Base-by-base conservation (phyloP, 768 basidiomycete species). In the Melanogaster broomeanus region DNA sequence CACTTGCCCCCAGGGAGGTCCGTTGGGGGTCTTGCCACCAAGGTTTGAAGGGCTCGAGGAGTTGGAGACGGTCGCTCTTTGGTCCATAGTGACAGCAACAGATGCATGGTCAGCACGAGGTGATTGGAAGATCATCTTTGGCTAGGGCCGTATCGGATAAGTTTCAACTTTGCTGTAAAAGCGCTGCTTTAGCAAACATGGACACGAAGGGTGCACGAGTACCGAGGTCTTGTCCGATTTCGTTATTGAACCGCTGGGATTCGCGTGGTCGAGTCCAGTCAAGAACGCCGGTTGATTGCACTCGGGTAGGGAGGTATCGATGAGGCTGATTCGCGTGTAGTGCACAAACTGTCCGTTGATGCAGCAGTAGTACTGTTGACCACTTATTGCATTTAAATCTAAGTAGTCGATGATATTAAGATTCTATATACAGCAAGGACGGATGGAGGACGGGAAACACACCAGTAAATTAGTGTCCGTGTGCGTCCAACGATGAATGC, bases 331-430 rank as follows among this genome's bases (percentile, higher is more conserved):
- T 69, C 67, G 63, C 62, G 65, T 71, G 67, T 65, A 67, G 51
- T 45, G 59, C 71, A 69, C 65, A 65, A 41, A 65, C 54, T 67
- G 67, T 68, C 57, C 53, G 54, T 58, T 52, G 68, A 49, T 65
- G 73, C 74, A 57, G 79, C 74, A n/a, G n/a, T n/a, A 74, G 75
- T 65, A 62, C 79, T 71, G 77, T 82, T 78, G 72, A 84, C 81
- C 77, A 79, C 77, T 74, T 81, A 77, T 79, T 80, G 81, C 84
- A 87, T 87, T 80, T 79, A 81, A 82, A 80, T 72, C 68, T 74
- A 62, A 61, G 24, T 57, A 58, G 60, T 64, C 58, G 41, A 37
- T 28, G 13, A 56, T 60, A 64, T 62, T 67, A 59, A 61, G 65
- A 24, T 44, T 50, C 9, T 33, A 38, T 19, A 52, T 19, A 52